Evolutionary conservation across 2,329 filamentous ascomycete genomes (phyloP), one percentile per base, ranked within the genome.

Genomic region (Exutisphaerella laricina): DNA sequence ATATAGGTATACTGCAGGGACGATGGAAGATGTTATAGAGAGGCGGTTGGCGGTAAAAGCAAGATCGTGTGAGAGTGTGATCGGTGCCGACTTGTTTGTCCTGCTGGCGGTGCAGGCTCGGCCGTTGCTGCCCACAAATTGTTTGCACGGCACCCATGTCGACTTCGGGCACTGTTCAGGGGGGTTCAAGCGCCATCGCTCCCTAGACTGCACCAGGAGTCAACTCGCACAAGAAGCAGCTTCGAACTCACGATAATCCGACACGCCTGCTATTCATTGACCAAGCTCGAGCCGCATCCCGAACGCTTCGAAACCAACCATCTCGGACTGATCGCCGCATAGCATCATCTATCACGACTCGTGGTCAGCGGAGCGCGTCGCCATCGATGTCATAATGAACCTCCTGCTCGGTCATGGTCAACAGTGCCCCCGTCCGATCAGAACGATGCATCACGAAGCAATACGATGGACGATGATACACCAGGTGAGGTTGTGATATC

Each of bases 91-190:
- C n/a, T n/a, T 35, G 18, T 35, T 35, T 17, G 18, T 17, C 8
- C 18, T 22, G 16, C 18, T n/a, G 17, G 8, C 28, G 26, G 38
- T 31, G 10, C n/a, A 32, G 31, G 20, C 13, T 23, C 38, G 38
- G 38, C 28, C 20, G 25, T 29, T 13, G 7, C 26, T 35, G 33
- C 33, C 33, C 20, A 20, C 4, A 20, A 40, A 40, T n/a, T n/a
- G 23, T 40, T 40, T 33, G 29, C 38, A 13, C 25, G 33, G 12
- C 4, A 16, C 14, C 23, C 9, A 8, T 13, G 26, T 13, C 28
- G 26, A 26, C 26, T 32, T 26, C 38, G 20, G 14, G 38, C 10
- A 18, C 38, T 32, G 12, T n/a, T 17, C 16, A 31, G 26, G 32
- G 13, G 17, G 9, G 17, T 17, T 8, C 18, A 12, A 21, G 2